Percentiles rank a stretch among this genome's conserved stretches.
Conservation (phyloP, 148 eudicot species). For the Fagopyrum homotropicum region DNA sequence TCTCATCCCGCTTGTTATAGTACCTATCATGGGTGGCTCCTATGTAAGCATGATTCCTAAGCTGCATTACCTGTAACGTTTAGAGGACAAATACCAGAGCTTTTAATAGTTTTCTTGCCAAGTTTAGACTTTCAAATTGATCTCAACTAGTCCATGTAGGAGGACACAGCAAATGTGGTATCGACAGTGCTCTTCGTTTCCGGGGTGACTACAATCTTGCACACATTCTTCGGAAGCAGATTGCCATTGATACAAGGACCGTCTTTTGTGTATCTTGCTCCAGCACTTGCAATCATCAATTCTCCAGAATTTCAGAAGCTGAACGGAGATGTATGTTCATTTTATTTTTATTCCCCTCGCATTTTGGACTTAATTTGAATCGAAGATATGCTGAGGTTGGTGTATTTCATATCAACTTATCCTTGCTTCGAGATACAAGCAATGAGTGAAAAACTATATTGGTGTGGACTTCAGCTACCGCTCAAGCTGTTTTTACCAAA, state of each 20-base stretch:
- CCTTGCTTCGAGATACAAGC: not conserved
- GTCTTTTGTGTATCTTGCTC: conserved; percentile 90
- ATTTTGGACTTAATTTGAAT: not conserved
- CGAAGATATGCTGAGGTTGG: not conserved
- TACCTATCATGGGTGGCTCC: conserved; percentile 94
- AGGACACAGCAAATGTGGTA: conserved; percentile 85
- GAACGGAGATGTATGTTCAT: conserved; percentile 66
- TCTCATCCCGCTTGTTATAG: conserved; percentile 84
- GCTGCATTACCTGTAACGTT: conserved; percentile 3
- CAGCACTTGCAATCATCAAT: conserved; percentile 85
- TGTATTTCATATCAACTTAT: not conserved
- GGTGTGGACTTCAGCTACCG: not conserved
- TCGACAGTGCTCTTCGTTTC: conserved; percentile 87
- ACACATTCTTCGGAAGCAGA: conserved; percentile 77
- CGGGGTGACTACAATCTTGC: conserved; percentile 86
- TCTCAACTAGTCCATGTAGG: conserved; percentile 60
- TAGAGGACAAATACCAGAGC: not conserved
- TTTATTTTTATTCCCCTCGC: not conserved
- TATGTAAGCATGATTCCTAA: conserved; percentile 51
- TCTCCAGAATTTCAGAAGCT: conserved; percentile 84
- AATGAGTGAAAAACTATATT: not conserved
- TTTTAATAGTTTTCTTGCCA: conserved; percentile 1
- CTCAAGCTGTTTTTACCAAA: not conserved
- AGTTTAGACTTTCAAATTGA: conserved; percentile 39
- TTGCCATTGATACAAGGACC: conserved; percentile 97